phyloP scores from a whole-genome alignment of 2,329 filamentous ascomycete genomes.

The Trichophyton simii region DNA sequence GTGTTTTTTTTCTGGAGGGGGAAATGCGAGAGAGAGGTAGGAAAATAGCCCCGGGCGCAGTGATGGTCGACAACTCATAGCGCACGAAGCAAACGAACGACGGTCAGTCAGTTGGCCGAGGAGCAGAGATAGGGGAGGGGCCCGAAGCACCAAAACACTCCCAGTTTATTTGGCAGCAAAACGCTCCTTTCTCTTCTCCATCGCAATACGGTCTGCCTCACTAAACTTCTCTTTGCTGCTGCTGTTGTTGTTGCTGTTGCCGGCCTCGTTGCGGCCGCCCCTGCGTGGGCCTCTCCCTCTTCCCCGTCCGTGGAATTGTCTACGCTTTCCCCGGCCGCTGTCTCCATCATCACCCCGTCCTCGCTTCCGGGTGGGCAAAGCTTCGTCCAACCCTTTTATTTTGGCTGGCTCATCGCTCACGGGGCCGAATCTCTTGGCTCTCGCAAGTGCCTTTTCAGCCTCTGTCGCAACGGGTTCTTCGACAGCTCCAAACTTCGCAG shows the following conservation, averaged over 20 bases:
- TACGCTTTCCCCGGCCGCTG: conserved; percentile 30
- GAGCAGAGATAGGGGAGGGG: neutral
- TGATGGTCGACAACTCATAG: neutral
- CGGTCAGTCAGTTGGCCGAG: neutral
- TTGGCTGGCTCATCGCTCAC: conserved; percentile 17
- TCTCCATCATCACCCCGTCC: conserved; percentile 27
- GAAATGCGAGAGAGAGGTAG: neutral
- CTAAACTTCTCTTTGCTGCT: conserved; percentile 16
- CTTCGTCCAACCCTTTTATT: conserved; percentile 35
- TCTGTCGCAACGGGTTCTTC: conserved; percentile 30
- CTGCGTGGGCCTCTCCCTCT: conserved; percentile 13
- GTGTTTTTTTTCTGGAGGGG: neutral
- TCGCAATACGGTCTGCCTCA: conserved; percentile 32
- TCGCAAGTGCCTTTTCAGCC: conserved; percentile 33
- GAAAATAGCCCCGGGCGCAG: neutral
- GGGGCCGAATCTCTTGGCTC: conserved; percentile 37
- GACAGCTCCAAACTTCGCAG: conserved; percentile 38
- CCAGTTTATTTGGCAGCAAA: conserved; percentile 20
- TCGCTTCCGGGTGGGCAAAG: conserved; percentile 33
- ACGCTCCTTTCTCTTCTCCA: conserved; percentile 38
- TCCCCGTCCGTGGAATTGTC: conserved; percentile 21
- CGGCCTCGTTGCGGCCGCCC: neutral
- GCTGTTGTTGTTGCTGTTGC: neutral
- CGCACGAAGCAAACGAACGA: neutral
- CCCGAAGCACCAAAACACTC: neutral